A percentile compares a stretch with the other conserved stretches of the same genome.
These are phyloP conservation scores for Phlebiopsis flavidoalba DNA, from an alignment of 768 basidiomycete species.

Conservation along the genomic window DNA sequence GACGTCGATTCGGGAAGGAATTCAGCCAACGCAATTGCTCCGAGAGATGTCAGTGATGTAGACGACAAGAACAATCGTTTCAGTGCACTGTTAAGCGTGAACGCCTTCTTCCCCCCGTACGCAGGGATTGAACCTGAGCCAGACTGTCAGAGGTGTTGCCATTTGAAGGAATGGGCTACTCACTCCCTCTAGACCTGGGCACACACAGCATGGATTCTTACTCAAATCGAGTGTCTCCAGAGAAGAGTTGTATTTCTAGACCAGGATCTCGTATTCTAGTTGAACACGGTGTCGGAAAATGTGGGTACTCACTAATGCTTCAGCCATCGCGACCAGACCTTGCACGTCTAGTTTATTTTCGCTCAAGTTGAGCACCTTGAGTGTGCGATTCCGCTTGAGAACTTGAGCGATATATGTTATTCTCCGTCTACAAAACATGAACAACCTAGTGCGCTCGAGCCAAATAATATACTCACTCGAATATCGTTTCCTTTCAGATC, in stretches of 20 bases:
- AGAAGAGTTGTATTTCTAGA: constrained; percentile 88
- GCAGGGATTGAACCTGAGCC: constrained; percentile 74
- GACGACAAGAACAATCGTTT: constrained; percentile 90
- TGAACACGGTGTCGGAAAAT: constrained; percentile 7
- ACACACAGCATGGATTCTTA: constrained; percentile 91
- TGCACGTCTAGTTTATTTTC: constrained; percentile 90
- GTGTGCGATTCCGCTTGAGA: constrained; percentile 89
- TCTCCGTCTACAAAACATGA: constrained; percentile 44
- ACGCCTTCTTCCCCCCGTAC: no score
- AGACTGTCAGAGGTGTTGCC: neutral
- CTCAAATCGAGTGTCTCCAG: constrained; percentile 93
- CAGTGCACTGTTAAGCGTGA: constrained; percentile 86
- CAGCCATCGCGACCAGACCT: constrained; percentile 77
- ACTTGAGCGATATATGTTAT: constrained; percentile 93
- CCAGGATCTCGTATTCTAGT: neutral
- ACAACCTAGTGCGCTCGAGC: neutral
- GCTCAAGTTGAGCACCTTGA: constrained; percentile 90
- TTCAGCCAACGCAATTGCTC: constrained; percentile 93
- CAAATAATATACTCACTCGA: constrained; percentile 46
- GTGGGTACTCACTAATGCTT: constrained; percentile 65
- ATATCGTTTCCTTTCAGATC: constrained; percentile 94
- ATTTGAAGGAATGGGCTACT: constrained; percentile 21
- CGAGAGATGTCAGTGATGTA: constrained; percentile 72
- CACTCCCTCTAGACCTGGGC: constrained; percentile 88
- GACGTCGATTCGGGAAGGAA: constrained; percentile 89